Evolutionary conservation across 2,329 filamentous ascomycete species (phyloP).

Genomic region (Colletotrichum viniferum): DNA sequence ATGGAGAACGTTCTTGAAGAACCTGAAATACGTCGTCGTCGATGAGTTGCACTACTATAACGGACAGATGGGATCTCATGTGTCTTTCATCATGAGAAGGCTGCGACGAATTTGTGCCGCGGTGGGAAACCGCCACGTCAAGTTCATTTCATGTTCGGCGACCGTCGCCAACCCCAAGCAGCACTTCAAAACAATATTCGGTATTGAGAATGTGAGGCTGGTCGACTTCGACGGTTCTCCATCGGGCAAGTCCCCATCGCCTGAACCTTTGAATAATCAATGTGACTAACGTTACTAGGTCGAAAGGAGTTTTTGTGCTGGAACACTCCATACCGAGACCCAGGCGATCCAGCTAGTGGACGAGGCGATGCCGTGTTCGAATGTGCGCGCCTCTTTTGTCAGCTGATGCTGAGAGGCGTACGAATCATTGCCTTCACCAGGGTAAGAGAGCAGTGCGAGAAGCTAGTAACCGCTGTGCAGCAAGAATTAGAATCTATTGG

Average conservation of each 20-base stretch:
- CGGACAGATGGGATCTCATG: slow-evolving; percentile 89
- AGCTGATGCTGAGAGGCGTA: slow-evolving; percentile 85
- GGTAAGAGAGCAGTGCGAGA: slow-evolving; percentile 86
- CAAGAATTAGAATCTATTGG: slow-evolving; percentile 76
- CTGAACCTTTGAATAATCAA: not conserved
- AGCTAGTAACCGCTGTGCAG: slow-evolving; percentile 79
- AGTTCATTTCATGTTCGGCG: slow-evolving; percentile 94
- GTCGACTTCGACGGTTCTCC: slow-evolving; percentile 94
- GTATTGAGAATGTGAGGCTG: slow-evolving; percentile 78
- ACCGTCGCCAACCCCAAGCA: slow-evolving; percentile 91
- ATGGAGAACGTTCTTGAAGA: slow-evolving; percentile 88
- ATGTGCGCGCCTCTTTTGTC: slow-evolving; percentile 88
- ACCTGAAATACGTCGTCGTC: slow-evolving; percentile 88
- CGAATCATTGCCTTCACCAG: slow-evolving; percentile 92
- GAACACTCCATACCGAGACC: slow-evolving; percentile 96
- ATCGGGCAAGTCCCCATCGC: slow-evolving; percentile 43
- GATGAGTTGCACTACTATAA: slow-evolving; percentile 97
- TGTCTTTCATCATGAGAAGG: slow-evolving; percentile 92
- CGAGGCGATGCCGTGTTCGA: slow-evolving; percentile 83
- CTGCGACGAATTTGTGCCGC: slow-evolving; percentile 87
- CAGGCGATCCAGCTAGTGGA: slow-evolving; percentile 83
- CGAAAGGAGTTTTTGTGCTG: slow-evolving; percentile 96
- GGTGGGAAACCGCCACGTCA: slow-evolving; percentile 82
- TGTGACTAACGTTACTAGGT: slow-evolving; percentile 44
- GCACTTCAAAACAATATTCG: slow-evolving; percentile 95